Evolutionary conservation across 345 rosid species (phyloP).

Genomic region (Clarkia xantiana): DNA sequence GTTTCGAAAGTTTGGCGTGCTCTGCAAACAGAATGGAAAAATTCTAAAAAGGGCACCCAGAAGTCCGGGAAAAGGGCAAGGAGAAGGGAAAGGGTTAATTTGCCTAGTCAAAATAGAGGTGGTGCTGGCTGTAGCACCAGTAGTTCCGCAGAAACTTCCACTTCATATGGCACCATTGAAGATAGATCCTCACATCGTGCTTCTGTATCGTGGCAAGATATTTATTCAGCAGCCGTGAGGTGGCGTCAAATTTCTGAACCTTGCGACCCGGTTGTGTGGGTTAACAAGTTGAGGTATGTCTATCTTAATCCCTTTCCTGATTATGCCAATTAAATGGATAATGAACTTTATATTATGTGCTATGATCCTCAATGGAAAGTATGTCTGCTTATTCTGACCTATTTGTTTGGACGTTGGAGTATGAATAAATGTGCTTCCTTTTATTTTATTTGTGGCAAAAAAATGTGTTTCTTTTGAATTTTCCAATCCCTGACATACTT

Average conservation of each 20-base stretch:
- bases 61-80: slow-evolving; percentile 55
- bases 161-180: slow-evolving; percentile 44
- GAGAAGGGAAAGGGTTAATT: slow-evolving; percentile 53
- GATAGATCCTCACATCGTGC: slow-evolving; percentile 49
- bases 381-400: too few species aligned
- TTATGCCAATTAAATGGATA: not conserved
- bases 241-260: slow-evolving; percentile 99
- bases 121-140: slow-evolving; percentile 94
- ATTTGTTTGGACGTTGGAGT: too few species aligned
- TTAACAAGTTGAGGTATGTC: slow-evolving; percentile 68
- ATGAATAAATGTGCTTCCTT: too few species aligned
- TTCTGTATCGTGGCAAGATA: slow-evolving; percentile 69
- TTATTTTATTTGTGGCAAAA: too few species aligned
- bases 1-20: slow-evolving; percentile 90
- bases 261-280: slow-evolving; percentile 97
- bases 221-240: slow-evolving; percentile 69
- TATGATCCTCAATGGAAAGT: too few species aligned
- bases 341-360: not conserved
- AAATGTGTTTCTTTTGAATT: too few species aligned
- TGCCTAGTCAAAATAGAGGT: slow-evolving; percentile 85
- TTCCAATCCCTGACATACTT: too few species aligned
- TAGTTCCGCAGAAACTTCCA: slow-evolving; percentile 51
- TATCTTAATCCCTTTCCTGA: not conserved
- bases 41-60: slow-evolving; percentile 35
- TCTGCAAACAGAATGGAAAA: slow-evolving; percentile 56